Evolutionary conservation across 2,329 filamentous ascomycete genomes (phyloP).

Genomic region (Dryadomyces sulphureus): DNA sequence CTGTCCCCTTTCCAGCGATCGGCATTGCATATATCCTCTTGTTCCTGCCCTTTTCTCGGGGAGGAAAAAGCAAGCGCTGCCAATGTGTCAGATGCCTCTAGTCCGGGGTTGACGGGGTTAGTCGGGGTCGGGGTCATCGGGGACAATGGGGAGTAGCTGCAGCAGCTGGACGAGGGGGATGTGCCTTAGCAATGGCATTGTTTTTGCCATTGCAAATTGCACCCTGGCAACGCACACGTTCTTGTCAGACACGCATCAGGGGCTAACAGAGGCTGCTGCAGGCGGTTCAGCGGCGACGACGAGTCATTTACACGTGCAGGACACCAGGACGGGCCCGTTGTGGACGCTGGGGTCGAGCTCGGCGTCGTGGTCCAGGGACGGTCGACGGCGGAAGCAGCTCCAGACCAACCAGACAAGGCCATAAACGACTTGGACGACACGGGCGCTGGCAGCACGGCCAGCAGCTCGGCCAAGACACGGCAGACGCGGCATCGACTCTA

Average conservation of each 20-base stretch:
- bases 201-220: no score
- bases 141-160: no score
- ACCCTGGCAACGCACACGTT: not conserved
- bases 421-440: not conserved
- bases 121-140: no score
- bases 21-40: not conserved
- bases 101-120: not conserved
- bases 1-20: not conserved
- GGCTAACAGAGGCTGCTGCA: no score
- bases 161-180: no score
- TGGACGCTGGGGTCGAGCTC: slow-evolving; percentile 10
- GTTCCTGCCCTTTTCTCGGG: not conserved
- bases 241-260: not conserved
- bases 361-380: slow-evolving; percentile 10
- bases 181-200: no score
- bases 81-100: not conserved
- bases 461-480: no score
- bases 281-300: slow-evolving; percentile 14
- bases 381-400: not conserved
- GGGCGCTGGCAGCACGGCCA: no score
- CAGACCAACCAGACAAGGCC: not conserved
- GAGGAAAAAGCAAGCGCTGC: no score
- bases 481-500: no score
- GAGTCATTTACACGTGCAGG: slow-evolving; percentile 9
- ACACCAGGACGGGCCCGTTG: slow-evolving; percentile 1